Percentiles rank a stretch among this genome's conserved stretches.
Conservation (phyloP, 768 basidiomycete species). For the Podaxis carcinomalis region DNA sequence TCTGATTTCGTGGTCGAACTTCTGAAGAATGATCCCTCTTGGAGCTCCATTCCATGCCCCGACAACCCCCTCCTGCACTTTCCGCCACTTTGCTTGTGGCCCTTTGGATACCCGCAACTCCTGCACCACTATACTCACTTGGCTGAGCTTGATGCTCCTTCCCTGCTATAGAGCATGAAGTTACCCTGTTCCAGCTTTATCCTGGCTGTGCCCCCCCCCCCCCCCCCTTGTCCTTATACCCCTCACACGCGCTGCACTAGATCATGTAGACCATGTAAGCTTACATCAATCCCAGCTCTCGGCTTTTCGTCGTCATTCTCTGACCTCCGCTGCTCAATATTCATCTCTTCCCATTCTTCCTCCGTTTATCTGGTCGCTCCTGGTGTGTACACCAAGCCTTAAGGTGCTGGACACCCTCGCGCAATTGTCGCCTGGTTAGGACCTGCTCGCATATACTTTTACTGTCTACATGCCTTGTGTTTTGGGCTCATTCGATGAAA, state of each 20-base stretch:
- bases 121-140: background rate
- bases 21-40: conserved; percentile 23
- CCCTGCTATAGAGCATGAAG: background rate
- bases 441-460: no score
- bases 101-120: background rate
- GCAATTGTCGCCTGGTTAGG: no score
- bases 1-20: conserved; percentile 71
- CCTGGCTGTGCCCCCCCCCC: background rate
- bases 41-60: no score
- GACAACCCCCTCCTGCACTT: background rate
- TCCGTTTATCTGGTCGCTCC: background rate
- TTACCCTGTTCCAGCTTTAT: background rate
- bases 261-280: background rate
- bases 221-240: background rate
- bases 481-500: no score
- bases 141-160: background rate
- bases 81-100: background rate
- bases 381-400: no score
- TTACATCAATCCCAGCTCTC: background rate
- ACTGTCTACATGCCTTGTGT: no score
- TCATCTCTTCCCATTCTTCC: background rate
- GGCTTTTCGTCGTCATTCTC: background rate
- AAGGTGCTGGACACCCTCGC: no score
- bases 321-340: background rate
- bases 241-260: background rate